Evolutionary conservation across 148 eudicot genomes (phyloP), one percentile per base, ranked within the genome.

Genomic region (Amaranthus cruentus): DNA sequence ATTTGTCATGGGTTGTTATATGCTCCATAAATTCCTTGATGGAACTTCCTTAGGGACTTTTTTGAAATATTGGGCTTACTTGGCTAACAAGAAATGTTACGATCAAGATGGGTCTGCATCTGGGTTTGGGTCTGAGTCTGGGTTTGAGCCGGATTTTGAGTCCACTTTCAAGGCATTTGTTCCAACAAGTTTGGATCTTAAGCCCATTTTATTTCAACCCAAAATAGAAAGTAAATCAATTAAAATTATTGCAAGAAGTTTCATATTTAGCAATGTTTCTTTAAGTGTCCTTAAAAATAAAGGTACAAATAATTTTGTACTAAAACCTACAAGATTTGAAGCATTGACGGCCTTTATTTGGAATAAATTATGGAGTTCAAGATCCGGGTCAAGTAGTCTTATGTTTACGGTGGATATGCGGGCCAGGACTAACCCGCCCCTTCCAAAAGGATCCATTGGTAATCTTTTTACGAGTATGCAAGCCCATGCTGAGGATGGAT

Each of bases 11-110:
- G 61, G 78, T 2, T 68, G 73, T 5, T 69, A 50, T n/a, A 52
- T 50, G 61, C 58, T 69, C 38, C 78, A 76, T 55, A 76, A 68
- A 65, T 62, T 68, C 6, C 15, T 76, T 3, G 78, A 76, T 4
- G 78, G 44, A n/a, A 50, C 68, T 4, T 68, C 73, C 2, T 11
- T 61, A 9, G 68, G 48, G 6, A 62, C 46, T 3, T 76, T 76
- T 15, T 66, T 76, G 3, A 69, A 76, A 18, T 58, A 76, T 44
- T 76, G 78, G 78, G 54, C 68, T 68, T 59, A 67, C 3, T 2
- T 9, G 0, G 49, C 53, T 42, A 3, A 6, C 1, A 50, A 49
- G 2, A 2, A 15, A 14, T 2, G 4, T 0, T 38, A 28, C 18
- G 7, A 4, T 47, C 47, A 12, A 4, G 14, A 49, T 38, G 3